Evolutionary conservation across 2,329 filamentous ascomycete genomes (phyloP).

Genomic region (Phyllosticta citrichinensis): DNA sequence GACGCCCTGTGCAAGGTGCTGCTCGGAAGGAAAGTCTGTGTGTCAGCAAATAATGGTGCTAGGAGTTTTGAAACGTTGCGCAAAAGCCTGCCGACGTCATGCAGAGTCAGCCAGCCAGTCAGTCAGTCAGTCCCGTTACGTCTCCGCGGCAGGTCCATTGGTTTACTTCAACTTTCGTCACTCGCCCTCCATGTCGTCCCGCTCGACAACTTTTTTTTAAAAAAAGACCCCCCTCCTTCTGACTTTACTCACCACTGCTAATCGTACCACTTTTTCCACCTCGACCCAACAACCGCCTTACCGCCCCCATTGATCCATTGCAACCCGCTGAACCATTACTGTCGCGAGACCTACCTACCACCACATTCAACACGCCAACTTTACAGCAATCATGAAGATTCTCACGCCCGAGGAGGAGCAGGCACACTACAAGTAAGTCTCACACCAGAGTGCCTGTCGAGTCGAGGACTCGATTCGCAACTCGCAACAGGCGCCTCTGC

Average conservation of each 20-base stretch:
- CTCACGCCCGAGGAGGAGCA: conserved; percentile 87
- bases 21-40: background rate
- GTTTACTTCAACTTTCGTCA: background rate
- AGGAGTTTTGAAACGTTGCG: background rate
- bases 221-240: background rate
- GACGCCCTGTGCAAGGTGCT: background rate
- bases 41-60: background rate
- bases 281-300: background rate
- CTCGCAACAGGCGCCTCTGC: background rate
- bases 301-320: background rate
- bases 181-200: background rate
- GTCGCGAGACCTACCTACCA: background rate
- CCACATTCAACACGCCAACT: background rate
- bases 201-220: background rate
- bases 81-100: background rate
- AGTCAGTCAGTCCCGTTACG: too few species aligned
- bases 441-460: conserved; percentile 11
- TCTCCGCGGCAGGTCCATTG: background rate
- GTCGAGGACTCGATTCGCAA: background rate
- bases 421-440: conserved; percentile 61
- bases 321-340: background rate
- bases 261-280: background rate
- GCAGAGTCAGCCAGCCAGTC: background rate
- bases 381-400: conserved; percentile 65
- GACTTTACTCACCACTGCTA: background rate